These are phyloP conservation scores for Colletotrichum cordylinicola DNA, from an alignment of 2,329 filamentous ascomycete species.

Conservation along the genomic window DNA sequence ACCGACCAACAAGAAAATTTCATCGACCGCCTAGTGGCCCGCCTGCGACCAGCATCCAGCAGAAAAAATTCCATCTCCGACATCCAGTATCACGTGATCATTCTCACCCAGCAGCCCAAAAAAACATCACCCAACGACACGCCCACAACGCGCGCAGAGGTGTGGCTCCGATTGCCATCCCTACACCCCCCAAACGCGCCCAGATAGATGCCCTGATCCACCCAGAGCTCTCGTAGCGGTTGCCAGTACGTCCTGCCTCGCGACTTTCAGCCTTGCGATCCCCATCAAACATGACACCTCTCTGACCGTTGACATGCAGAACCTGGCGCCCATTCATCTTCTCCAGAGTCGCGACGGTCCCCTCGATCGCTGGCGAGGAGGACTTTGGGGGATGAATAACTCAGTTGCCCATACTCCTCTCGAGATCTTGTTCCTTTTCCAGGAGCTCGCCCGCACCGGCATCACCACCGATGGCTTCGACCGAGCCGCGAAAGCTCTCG, in stretches of 20 bases:
- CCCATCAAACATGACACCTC: slow-evolving; percentile 6
- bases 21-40: slow-evolving; percentile 12
- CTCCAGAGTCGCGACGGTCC: slow-evolving; percentile 57
- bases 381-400: slow-evolving; percentile 61
- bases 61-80: not conserved
- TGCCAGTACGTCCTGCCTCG: slow-evolving; percentile 23
- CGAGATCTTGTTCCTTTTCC: slow-evolving; percentile 86
- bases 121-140: slow-evolving; percentile 18
- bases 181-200: slow-evolving; percentile 8
- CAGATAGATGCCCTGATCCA: slow-evolving; percentile 22
- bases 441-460: slow-evolving; percentile 75
- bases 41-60: not conserved
- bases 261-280: slow-evolving; percentile 16
- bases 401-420: slow-evolving; percentile 77
- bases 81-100: slow-evolving; percentile 14
- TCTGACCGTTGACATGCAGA: slow-evolving; percentile 31
- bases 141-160: slow-evolving; percentile 8
- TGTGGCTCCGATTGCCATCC: slow-evolving; percentile 13
- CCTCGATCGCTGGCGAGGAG: slow-evolving; percentile 63
- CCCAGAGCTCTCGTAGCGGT: slow-evolving; percentile 21
- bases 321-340: slow-evolving; percentile 62
- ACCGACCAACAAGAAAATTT: slow-evolving; percentile 14
- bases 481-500: slow-evolving; percentile 76
- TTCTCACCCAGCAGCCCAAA: not conserved
- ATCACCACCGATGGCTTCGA: slow-evolving; percentile 70